These are phyloP conservation scores for Moesziomyces parantarcticus DNA, from an alignment of 1,284 basidiomycete species.

Conservation along the genomic window DNA sequence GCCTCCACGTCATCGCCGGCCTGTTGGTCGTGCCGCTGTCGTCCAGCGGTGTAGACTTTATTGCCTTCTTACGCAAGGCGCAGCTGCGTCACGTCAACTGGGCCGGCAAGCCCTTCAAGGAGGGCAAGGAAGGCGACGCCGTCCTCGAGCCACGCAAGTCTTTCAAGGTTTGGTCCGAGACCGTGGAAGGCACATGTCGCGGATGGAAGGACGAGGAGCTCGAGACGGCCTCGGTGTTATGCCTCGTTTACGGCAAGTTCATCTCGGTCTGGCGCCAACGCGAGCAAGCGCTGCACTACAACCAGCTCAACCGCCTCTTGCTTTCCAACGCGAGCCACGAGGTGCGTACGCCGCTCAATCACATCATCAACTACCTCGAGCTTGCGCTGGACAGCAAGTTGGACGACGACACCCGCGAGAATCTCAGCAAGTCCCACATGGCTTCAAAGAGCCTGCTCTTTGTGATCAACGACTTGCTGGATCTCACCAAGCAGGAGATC, in stretches of 20 bases:
- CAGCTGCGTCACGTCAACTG: slow-evolving; percentile 71
- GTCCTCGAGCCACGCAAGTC: slow-evolving; percentile 60
- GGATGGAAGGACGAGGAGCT: slow-evolving; percentile 88
- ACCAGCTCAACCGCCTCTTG: slow-evolving; percentile 81
- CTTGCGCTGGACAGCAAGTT: slow-evolving; percentile 83
- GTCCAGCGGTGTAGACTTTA: slow-evolving; percentile 72
- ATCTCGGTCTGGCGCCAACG: slow-evolving; percentile 90
- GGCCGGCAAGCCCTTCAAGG: slow-evolving; percentile 75
- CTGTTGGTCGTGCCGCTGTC: slow-evolving; percentile 78
- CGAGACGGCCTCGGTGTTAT: slow-evolving; percentile 86
- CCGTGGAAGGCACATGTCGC: slow-evolving; percentile 77
- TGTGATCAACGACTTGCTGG: slow-evolving; percentile 85
- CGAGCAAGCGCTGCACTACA: slow-evolving; percentile 80
- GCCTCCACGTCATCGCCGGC: slow-evolving; percentile 80
- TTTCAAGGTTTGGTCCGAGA: slow-evolving; percentile 78
- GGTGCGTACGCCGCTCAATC: slow-evolving; percentile 71
- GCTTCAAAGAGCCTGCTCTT: slow-evolving; percentile 77
- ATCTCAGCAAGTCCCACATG: slow-evolving; percentile 80
- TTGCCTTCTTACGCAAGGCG: slow-evolving; percentile 82
- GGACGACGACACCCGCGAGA: slow-evolving; percentile 81
- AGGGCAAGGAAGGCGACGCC: slow-evolving; percentile 57
- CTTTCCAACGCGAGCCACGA: slow-evolving; percentile 90
- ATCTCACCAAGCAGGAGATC: slow-evolving; percentile 83
- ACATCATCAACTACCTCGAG: slow-evolving; percentile 77
- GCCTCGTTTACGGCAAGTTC: slow-evolving; percentile 85